Percentiles rank a stretch among this genome's conserved stretches.
Conservation (phyloP, 2,329 filamentous ascomycete species). For the Arthrobotrys sphaeroides region DNA sequence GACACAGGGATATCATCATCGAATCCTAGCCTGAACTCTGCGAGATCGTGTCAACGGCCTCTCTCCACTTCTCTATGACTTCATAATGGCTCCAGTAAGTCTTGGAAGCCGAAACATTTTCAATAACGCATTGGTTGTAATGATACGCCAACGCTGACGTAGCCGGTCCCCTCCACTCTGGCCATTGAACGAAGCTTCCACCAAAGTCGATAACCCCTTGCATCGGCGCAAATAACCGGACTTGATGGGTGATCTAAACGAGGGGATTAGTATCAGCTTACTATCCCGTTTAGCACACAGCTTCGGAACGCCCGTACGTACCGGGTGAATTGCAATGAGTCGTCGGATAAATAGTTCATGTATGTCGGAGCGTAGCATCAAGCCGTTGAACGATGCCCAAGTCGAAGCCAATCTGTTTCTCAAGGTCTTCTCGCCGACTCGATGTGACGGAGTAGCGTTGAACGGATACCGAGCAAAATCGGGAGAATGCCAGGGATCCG, state of each 20-base stretch:
- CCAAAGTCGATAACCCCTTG: background rate
- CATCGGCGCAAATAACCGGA: background rate
- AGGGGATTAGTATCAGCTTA: background rate
- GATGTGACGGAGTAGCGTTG: background rate
- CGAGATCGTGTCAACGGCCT: too few relatives aligned
- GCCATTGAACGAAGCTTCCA: too few relatives aligned
- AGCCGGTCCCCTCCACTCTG: too few relatives aligned
- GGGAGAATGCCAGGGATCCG: background rate
- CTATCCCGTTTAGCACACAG: too few relatives aligned
- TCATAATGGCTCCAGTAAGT: too few relatives aligned
- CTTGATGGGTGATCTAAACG: background rate
- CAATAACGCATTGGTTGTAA: too few relatives aligned
- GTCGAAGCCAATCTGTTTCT: background rate
- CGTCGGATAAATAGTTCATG: background rate
- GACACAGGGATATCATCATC: too few relatives aligned
- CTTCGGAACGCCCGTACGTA: background rate
- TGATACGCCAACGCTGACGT: too few relatives aligned
- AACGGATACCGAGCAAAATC: background rate
- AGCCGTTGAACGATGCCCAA: background rate
- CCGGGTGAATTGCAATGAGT: background rate
- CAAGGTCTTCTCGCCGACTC: background rate
- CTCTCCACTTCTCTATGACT: too few relatives aligned
- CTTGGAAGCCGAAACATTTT: too few relatives aligned
- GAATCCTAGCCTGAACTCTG: too few relatives aligned
- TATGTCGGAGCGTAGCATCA: background rate